Evolutionary conservation across 108 stramenopile species (phyloP).

Genomic region (Cyclotella baltica): DNA sequence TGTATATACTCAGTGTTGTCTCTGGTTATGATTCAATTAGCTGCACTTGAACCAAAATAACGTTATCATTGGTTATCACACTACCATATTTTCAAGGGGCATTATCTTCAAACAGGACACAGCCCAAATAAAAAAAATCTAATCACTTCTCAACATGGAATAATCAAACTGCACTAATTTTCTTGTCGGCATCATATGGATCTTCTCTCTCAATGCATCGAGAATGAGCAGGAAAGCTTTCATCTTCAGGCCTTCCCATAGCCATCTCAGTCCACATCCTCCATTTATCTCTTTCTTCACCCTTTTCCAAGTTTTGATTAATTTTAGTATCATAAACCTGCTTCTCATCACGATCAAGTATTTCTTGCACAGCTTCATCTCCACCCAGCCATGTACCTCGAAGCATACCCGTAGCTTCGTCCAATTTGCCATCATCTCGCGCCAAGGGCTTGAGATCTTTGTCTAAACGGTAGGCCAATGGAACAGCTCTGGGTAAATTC

Average conservation of each 20-base stretch:
- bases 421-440: slow-evolving; percentile 70
- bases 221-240: slow-evolving; percentile 43
- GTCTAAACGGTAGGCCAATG: slow-evolving; percentile 89
- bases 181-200: slow-evolving; percentile 11
- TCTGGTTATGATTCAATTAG: no score
- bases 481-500: slow-evolving; percentile 91
- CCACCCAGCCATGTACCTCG: slow-evolving; percentile 86
- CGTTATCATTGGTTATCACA: no score
- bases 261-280: slow-evolving; percentile 65
- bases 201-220: slow-evolving; percentile 15
- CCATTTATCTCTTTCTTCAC: slow-evolving; percentile 60
- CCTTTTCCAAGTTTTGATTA: slow-evolving; percentile 71
- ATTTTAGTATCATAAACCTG: slow-evolving; percentile 86
- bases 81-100: no score
- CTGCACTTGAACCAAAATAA: no score
- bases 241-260: slow-evolving; percentile 47
- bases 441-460: slow-evolving; percentile 80
- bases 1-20: no score
- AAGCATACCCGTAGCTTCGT: slow-evolving; percentile 84
- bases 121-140: no score
- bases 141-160: not conserved
- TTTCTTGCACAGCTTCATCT: slow-evolving; percentile 74
- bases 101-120: no score
- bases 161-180: not conserved
- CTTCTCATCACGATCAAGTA: slow-evolving; percentile 78